A percentile compares a stretch with the other conserved stretches of the same genome.
These are phyloP conservation scores for Parachlorella kessleri DNA, from an alignment of 139 green algal species.

Conservation along the genomic window DNA sequence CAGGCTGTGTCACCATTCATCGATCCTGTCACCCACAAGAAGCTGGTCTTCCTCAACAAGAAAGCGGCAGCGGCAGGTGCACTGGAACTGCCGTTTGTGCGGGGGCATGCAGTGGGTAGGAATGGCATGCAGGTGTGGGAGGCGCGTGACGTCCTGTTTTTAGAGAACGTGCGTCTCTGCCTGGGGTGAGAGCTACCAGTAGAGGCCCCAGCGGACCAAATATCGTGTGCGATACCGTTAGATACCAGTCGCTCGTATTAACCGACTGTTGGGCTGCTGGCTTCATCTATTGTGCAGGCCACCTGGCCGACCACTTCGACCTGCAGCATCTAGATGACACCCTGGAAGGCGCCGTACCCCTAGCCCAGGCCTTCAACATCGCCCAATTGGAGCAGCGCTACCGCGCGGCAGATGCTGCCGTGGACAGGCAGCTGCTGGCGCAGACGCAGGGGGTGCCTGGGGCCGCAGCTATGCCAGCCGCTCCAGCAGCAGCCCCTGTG, in stretches of 20 bases:
- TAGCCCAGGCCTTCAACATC: background rate
- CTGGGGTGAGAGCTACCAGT: too few species aligned
- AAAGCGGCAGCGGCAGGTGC: background rate
- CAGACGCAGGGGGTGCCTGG: background rate
- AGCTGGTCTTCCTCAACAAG: conserved; percentile 69
- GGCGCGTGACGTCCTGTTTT: too few species aligned
- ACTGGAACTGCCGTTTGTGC: too few species aligned
- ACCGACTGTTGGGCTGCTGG: too few species aligned
- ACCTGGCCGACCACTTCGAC: background rate
- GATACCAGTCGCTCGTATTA: too few species aligned
- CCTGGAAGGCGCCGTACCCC: background rate
- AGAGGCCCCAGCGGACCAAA: too few species aligned
- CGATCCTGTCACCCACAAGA: conserved; percentile 75
- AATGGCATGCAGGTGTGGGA: too few species aligned
- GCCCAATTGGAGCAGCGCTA: background rate
- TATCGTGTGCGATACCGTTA: too few species aligned
- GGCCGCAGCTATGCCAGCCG: too few species aligned
- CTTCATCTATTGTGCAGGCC: background rate
- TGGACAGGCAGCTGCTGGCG: background rate
- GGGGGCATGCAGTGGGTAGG: background rate
- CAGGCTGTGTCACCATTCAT: conserved; percentile 69
- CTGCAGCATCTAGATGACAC: background rate
- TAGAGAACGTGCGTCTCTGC: too few species aligned
- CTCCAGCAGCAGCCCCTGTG: too few species aligned
- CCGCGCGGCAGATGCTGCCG: background rate